Evolutionary conservation across 805 yeast genomes (phyloP).

Genomic region (Ogataea corticis): DNA sequence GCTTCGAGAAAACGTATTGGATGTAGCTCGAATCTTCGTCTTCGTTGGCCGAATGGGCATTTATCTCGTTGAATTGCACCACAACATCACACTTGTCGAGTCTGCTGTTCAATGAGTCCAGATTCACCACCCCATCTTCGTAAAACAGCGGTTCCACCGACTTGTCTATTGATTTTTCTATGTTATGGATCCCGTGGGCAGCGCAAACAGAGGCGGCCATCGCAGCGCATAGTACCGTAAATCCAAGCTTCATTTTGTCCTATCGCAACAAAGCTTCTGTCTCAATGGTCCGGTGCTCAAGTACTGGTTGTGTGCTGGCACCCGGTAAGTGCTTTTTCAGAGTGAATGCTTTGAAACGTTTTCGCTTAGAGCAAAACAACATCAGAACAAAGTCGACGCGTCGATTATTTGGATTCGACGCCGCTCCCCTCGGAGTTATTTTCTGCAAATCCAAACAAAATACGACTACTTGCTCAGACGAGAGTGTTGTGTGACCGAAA

Average conservation of each 20-base stretch:
- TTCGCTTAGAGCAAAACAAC: background rate
- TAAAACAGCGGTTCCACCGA: conserved; percentile 23
- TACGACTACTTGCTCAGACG: background rate
- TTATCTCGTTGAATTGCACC: conserved; percentile 34
- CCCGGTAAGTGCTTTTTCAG: too few relatives aligned
- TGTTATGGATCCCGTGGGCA: conserved; percentile 1
- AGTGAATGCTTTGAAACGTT: background rate
- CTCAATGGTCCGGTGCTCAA: too few relatives aligned
- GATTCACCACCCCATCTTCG: conserved; percentile 44
- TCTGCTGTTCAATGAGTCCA: conserved; percentile 34
- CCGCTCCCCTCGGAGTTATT: background rate
- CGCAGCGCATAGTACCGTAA: background rate
- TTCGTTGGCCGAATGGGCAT: conserved; percentile 8
- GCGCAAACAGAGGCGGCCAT: background rate
- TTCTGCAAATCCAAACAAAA: background rate
- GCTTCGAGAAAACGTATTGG: conserved; percentile 40
- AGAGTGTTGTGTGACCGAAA: too few relatives aligned
- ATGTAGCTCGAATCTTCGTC: conserved; percentile 30
- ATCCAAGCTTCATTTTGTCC: background rate
- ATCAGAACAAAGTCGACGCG: background rate
- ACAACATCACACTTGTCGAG: conserved; percentile 42
- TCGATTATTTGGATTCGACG: background rate
- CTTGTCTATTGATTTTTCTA: background rate
- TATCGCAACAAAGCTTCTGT: background rate
- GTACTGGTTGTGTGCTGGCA: too few relatives aligned